Evolutionary conservation across 108 stramenopile genomes (phyloP).

Genomic region (Stephanodiscus triporus): DNA sequence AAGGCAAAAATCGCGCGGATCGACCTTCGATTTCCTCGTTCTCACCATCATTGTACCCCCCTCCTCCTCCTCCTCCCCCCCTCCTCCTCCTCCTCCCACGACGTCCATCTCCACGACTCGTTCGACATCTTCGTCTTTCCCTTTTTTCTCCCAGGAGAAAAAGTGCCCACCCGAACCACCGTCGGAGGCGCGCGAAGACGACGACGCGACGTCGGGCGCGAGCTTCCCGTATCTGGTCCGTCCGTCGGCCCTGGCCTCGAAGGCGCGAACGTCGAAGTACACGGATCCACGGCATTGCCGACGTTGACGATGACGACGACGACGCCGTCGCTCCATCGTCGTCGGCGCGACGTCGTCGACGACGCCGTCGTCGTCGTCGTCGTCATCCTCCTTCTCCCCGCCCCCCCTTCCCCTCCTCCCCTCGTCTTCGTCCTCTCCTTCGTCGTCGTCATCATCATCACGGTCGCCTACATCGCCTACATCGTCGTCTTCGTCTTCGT

Average conservation of each 20-base stretch:
- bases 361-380: too few relatives aligned
- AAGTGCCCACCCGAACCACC: too few relatives aligned
- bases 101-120: not conserved
- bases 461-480: too few relatives aligned
- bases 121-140: constrained; percentile 6
- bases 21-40: constrained; percentile 53
- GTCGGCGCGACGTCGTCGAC: too few relatives aligned
- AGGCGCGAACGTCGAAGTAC: constrained; percentile 92
- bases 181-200: not conserved
- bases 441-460: constrained; percentile 52
- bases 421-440: constrained; percentile 9
- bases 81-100: constrained; percentile 16
- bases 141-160: constrained; percentile 37
- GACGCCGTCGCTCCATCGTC: too few relatives aligned
- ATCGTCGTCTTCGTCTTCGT: constrained; percentile 5
- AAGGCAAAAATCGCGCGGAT: constrained; percentile 96
- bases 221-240: constrained; percentile 90
- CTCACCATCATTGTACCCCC: not conserved
- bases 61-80: constrained; percentile 16
- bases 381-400: too few relatives aligned
- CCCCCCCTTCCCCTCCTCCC: too few relatives aligned
- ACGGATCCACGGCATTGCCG: constrained; percentile 62
- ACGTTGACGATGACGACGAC: not conserved
- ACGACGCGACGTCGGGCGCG: constrained; percentile 68
- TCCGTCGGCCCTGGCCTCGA: constrained; percentile 60